Percentiles rank a stretch among this genome's conserved stretches.
Evolutionary conservation across 805 yeast species (phyloP).

Genomic region (Cyberlindnera galapagoensis): DNA sequence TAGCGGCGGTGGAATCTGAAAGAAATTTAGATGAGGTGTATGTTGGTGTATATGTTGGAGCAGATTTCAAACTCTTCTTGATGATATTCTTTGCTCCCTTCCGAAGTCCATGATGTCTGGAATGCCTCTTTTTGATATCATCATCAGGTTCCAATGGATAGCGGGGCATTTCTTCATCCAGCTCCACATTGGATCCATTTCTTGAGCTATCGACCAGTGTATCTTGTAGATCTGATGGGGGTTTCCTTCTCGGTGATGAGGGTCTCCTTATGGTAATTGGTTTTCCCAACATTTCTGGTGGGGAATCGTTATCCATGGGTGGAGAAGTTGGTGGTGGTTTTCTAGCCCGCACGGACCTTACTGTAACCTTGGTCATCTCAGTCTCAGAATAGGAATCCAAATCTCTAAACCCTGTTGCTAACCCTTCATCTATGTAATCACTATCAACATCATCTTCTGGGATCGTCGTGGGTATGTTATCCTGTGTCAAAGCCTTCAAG

Average conservation of each 20-base stretch:
- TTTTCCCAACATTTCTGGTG: conserved; percentile 1
- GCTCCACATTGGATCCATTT: conserved; percentile 2
- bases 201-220: conserved; percentile 3
- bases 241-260: conserved; percentile 21
- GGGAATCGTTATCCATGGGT: not conserved
- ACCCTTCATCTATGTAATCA: conserved; percentile 1
- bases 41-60: conserved; percentile 9
- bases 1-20: not conserved
- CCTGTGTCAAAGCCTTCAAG: not conserved
- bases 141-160: conserved; percentile 14
- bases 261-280: conserved; percentile 6
- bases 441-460: conserved; percentile 4
- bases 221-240: conserved; percentile 14
- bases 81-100: conserved; percentile 21
- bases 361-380: not conserved
- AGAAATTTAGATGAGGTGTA: conserved; percentile 2
- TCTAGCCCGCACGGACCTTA: conserved; percentile 8
- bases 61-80: conserved; percentile 17
- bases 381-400: not conserved
- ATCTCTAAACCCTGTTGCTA: too few relatives aligned
- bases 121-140: conserved; percentile 2
- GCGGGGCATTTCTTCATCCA: conserved; percentile 19
- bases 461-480: conserved; percentile 4
- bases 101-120: conserved; percentile 13
- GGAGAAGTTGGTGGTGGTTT: conserved; percentile 24